Evolutionary conservation across 495 filamentous ascomycete species (phyloP), one percentile per base, ranked within the genome.

Genomic region (Astrocystis sublimbata): DNA sequence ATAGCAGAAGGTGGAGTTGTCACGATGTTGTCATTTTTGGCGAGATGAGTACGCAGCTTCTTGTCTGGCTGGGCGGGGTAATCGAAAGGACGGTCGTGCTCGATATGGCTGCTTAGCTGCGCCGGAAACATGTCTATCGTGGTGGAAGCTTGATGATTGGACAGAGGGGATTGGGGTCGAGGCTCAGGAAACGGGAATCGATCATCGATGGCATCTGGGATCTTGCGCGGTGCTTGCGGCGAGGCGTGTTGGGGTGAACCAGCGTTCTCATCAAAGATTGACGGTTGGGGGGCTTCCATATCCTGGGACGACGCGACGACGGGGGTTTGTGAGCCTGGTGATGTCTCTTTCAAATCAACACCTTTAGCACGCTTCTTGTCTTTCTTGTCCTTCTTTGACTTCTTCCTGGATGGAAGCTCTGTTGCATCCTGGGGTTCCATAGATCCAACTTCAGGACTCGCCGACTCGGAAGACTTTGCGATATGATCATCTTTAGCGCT

Each of bases 321-420:
- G 6, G 19, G 38, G 7, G 15, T 28, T 15, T 12, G 33, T 13
- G 45, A 31, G 41, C 8, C 9, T 41, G 12, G 30, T 21, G 45
- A 3, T 13, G 33, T 30, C 9, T 31, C 33, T 40, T 40, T 45
- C 8, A 12, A 38, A 33, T 17, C 12, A 30, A 38, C 0, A 30
- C 71, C 69, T 65, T 73, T 73, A 58, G 69, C 71, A 54, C 66
- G 69, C 60, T 74, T 73, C 26, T 74, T 13, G 6, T 6, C 13
- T 36, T 6, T 36, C 33, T 6, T 73, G 62, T 77, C 67, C 73
- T 79, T 79, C 73, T 78, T 81, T 68, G 78, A 63, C 61, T 74
- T 78, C 33, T 65, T 73, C 31, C 60, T 35, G 51, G 19, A 35
- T 68, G 57, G 71, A 71, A 40, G 67, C 60, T 4, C 28, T 58